Conservation (phyloP, 1,139 yeast species). For the Kodamaea ohmeri region DNA sequence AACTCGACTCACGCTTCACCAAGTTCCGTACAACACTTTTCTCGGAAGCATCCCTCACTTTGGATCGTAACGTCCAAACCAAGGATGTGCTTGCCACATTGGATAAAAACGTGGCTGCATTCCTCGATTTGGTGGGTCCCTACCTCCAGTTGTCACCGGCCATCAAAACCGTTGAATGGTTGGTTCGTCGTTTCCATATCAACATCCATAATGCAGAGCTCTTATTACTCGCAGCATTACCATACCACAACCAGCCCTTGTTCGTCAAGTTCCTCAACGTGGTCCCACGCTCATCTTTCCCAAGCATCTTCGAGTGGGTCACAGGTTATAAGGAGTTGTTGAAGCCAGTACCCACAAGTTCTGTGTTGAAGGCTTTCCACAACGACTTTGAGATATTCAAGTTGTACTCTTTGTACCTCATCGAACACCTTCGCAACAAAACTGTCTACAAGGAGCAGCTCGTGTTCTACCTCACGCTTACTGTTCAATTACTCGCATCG, state of each 20-base stretch:
- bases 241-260: constrained; percentile 70
- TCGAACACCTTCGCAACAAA: constrained; percentile 51
- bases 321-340: constrained; percentile 63
- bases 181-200: constrained; percentile 85
- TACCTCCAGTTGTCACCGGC: constrained; percentile 73
- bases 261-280: constrained; percentile 75
- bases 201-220: constrained; percentile 78
- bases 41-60: constrained; percentile 70
- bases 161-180: constrained; percentile 88
- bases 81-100: constrained; percentile 72
- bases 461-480: constrained; percentile 72
- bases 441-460: constrained; percentile 69
- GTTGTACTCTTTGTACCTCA: constrained; percentile 59
- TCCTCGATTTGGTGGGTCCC: constrained; percentile 72
- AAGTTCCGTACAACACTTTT: constrained; percentile 72
- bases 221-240: constrained; percentile 66
- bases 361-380: constrained; percentile 67
- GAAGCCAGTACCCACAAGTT: constrained; percentile 62
- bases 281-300: constrained; percentile 60
- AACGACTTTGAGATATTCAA: constrained; percentile 67
- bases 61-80: constrained; percentile 79
- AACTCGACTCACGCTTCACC: constrained; percentile 70
- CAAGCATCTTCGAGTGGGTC: constrained; percentile 74
- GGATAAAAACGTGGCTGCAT: constrained; percentile 71
- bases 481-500: constrained; percentile 58